phyloP scores from a whole-genome alignment of 108 stramenopile genomes.

The Pelagomonas calceolata region DNA sequence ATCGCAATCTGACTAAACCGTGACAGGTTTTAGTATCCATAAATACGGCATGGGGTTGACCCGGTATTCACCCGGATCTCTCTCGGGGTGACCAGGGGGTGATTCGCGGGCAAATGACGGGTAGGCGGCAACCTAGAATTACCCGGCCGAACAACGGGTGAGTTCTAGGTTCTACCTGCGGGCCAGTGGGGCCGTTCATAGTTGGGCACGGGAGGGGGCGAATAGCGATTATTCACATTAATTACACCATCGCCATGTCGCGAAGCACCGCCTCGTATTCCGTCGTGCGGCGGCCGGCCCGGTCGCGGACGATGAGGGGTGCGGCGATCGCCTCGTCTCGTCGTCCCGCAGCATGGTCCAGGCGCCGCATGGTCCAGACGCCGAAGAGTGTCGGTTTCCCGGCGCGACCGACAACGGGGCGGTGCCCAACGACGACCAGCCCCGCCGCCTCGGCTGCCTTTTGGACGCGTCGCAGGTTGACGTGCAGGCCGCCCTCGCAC shows the following conservation, averaged over 20 bases:
- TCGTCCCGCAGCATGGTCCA: background rate
- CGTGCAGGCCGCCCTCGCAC: conserved; percentile 1
- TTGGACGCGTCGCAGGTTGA: background rate
- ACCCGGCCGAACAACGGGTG: too few species aligned
- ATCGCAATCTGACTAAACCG: too few species aligned
- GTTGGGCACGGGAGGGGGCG: too few species aligned
- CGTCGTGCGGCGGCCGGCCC: background rate
- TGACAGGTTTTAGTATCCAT: too few species aligned
- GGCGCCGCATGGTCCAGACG: background rate
- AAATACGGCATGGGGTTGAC: too few species aligned
- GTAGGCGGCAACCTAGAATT: too few species aligned
- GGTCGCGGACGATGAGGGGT: background rate
- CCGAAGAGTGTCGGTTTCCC: background rate
- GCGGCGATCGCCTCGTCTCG: background rate
- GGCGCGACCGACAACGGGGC: background rate
- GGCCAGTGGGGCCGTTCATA: too few species aligned
- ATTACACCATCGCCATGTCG: background rate
- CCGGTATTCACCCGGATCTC: too few species aligned
- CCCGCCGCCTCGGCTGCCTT: background rate
- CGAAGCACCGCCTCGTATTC: background rate
- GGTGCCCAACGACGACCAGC: background rate
- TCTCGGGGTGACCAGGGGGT: too few species aligned
- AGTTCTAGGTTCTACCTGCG: too few species aligned
- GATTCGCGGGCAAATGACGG: too few species aligned
- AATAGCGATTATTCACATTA: too few species aligned